These are phyloP conservation scores for Davidsoniella australis DNA, from an alignment of 2,329 filamentous ascomycete genomes.

Conservation along the genomic window DNA sequence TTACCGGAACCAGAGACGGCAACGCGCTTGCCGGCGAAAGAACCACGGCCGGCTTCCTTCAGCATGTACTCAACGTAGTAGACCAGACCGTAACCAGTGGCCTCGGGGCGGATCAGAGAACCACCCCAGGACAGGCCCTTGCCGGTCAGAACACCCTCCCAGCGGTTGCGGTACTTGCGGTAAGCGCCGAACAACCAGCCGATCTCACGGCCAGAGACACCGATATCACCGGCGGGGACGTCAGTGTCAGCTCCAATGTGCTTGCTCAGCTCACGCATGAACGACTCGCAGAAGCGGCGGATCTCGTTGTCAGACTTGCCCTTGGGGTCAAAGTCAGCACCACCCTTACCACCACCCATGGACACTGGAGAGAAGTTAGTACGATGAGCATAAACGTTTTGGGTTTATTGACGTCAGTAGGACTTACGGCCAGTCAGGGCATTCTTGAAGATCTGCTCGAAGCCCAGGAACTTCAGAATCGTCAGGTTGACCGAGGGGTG, in stretches of 20 bases:
- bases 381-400: background rate
- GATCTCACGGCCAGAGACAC: conserved; percentile 80
- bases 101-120: conserved; percentile 84
- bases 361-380: conserved; percentile 20
- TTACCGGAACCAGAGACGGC: conserved; percentile 95
- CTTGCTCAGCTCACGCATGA: conserved; percentile 90
- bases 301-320: conserved; percentile 96
- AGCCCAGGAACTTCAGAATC: conserved; percentile 90
- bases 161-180: conserved; percentile 72
- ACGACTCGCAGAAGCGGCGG: conserved; percentile 85
- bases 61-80: conserved; percentile 98
- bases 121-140: conserved; percentile 92
- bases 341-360: conserved; percentile 96
- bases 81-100: conserved; percentile 88
- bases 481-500: conserved; percentile 74
- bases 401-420: background rate
- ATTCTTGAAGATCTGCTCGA: conserved; percentile 99
- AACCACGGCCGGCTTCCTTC: conserved; percentile 69
- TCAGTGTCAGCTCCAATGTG: conserved; percentile 95
- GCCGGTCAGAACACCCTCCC: conserved; percentile 90
- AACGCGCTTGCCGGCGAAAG: conserved; percentile 79
- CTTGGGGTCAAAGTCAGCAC: conserved; percentile 97
- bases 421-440: conserved; percentile 77
- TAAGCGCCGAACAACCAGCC: conserved; percentile 92
- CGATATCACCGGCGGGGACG: conserved; percentile 93